A percentile compares a stretch with the other conserved stretches of the same genome.
Conservation (phyloP, 2,329 filamentous ascomycete genomes). For the Fusarium pseudoanthophilum region DNA sequence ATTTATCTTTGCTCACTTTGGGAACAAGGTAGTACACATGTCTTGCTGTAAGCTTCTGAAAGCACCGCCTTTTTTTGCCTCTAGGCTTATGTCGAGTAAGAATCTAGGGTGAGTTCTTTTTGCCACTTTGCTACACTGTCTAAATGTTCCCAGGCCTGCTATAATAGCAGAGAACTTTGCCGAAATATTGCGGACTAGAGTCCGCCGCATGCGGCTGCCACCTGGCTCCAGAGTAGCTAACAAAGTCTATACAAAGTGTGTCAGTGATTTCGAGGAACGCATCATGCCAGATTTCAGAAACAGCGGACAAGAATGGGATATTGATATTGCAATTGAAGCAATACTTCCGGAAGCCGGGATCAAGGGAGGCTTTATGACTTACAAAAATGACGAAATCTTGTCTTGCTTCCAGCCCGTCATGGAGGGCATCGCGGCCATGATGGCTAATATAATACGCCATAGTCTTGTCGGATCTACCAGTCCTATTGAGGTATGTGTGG, state of each 20-base stretch:
- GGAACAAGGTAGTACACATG: accelerated
- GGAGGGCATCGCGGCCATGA: accelerated
- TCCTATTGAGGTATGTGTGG: background rate
- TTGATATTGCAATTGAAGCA: background rate
- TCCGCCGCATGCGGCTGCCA: background rate
- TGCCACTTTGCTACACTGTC: background rate
- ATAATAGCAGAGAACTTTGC: background rate
- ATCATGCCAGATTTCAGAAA: background rate
- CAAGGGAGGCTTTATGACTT: background rate
- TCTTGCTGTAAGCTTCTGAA: accelerated
- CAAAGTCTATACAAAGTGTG: background rate
- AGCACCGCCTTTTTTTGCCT: accelerated
- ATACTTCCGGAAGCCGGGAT: accelerated
- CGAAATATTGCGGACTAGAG: accelerated
- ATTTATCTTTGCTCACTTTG: background rate
- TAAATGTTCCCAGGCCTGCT: background rate
- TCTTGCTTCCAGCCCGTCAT: background rate
- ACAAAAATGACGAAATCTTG: background rate
- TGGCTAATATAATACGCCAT: accelerated
- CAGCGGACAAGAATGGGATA: background rate
- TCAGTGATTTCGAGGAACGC: background rate
- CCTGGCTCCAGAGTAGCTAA: accelerated
- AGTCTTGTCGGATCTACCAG: accelerated
- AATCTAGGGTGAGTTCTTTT: background rate
- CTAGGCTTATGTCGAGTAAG: accelerated